These are phyloP conservation scores for Cicer judaicum DNA, from an alignment of 306 rosid species.

Conservation along the genomic window DNA sequence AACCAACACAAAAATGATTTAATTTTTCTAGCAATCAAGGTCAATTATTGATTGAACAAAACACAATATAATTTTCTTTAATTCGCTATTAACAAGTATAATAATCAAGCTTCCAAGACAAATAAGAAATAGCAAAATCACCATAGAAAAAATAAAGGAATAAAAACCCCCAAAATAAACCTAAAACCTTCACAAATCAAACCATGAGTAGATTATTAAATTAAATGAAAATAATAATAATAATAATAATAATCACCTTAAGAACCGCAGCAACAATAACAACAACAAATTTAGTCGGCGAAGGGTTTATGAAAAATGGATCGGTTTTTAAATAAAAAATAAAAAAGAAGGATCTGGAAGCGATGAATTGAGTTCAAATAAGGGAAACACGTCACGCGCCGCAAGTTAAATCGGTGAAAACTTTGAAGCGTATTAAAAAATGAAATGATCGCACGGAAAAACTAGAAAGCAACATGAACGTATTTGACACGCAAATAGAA, in stretches of 20 bases:
- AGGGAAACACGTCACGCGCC: constrained; percentile 8
- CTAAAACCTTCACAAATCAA: constrained; percentile 22
- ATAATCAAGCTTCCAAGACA: neutral
- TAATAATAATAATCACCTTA: constrained; percentile 25
- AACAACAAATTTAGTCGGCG: neutral
- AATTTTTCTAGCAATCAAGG: neutral
- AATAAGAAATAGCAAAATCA: neutral
- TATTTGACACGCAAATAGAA: constrained; percentile 33
- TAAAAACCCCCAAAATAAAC: neutral
- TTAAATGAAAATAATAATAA: too few relatives aligned
- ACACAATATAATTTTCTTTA: neutral
- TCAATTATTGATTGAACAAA: neutral
- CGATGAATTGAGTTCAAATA: constrained; percentile 31
- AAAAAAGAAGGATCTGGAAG: constrained; percentile 47
- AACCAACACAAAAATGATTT: neutral
- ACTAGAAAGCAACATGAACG: constrained; percentile 22
- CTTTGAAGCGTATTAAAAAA: neutral
- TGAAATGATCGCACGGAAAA: neutral
- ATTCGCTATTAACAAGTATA: neutral
- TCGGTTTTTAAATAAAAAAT: neutral
- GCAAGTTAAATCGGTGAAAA: neutral
- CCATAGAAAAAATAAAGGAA: neutral
- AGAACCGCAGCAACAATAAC: neutral
- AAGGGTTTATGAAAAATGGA: neutral
- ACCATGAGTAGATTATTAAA: neutral